Percentiles rank a stretch among this genome's conserved stretches.
Evolutionary conservation across 345 rosid genomes (phyloP).

Genomic region (Salix viminalis): DNA sequence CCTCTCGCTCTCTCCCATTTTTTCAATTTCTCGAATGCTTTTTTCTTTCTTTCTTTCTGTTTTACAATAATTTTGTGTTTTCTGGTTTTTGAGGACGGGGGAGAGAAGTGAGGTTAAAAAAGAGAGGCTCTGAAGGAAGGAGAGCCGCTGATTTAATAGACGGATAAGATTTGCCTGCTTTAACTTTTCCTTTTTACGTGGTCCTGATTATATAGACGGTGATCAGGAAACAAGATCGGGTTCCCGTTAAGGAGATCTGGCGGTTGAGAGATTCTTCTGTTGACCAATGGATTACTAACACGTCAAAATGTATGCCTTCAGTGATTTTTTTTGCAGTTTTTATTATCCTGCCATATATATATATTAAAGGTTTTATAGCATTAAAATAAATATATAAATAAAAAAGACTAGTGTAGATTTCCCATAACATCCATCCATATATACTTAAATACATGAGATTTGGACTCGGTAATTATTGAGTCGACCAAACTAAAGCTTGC

Average conservation of each 20-base stretch:
- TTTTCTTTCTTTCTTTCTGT: neutral
- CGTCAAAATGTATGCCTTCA: neutral
- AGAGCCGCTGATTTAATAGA: conserved; percentile 35
- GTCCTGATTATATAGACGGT: conserved; percentile 21
- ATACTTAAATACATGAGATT: too few relatives aligned
- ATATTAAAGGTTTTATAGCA: too few relatives aligned
- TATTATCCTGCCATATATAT: too few relatives aligned
- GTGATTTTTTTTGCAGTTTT: neutral
- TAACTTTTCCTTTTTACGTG: conserved; percentile 12
- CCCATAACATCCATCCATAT: too few relatives aligned
- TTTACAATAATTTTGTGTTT: conserved; percentile 1
- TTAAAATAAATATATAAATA: too few relatives aligned
- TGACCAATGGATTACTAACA: neutral
- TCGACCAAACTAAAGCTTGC: too few relatives aligned
- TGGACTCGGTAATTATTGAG: too few relatives aligned
- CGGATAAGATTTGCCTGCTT: conserved; percentile 35
- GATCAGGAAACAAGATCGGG: neutral
- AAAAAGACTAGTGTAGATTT: too few relatives aligned
- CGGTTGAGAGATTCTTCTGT: neutral
- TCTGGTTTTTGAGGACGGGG: conserved; percentile 12
- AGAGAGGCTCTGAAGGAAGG: conserved; percentile 4
- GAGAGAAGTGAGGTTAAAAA: conserved; percentile 5
- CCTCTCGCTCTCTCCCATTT: conserved; percentile 34
- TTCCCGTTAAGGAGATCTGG: neutral
- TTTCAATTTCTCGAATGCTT: neutral